Conservation (phyloP, 2,329 filamentous ascomycete genomes). For the Alternaria sp. region DNA sequence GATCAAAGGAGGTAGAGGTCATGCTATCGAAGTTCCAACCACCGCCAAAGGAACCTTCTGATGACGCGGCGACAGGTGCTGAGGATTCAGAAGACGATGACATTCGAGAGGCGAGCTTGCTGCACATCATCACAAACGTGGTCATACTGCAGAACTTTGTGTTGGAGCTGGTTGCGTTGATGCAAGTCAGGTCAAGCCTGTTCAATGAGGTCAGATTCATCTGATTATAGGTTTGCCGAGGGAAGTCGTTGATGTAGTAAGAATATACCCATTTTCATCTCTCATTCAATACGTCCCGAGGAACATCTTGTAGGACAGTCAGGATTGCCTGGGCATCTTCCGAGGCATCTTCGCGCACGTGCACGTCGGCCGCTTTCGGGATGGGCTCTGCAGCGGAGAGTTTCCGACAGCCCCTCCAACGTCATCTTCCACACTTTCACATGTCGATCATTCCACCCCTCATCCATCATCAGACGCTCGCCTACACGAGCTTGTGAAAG, state of each 20-base stretch:
- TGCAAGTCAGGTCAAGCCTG: slow-evolving; percentile 57
- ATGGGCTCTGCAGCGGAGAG: slow-evolving; percentile 24
- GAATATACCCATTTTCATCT: slow-evolving; percentile 29
- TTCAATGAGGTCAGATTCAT: slow-evolving; percentile 55
- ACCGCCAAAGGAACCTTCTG: slow-evolving; percentile 36
- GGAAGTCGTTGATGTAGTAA: slow-evolving; percentile 13
- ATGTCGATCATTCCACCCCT: slow-evolving; percentile 23
- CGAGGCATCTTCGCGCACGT: slow-evolving; percentile 30
- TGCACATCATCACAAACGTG: slow-evolving; percentile 59
- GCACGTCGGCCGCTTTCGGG: slow-evolving; percentile 26
- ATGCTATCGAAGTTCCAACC: slow-evolving; percentile 46
- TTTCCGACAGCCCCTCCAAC: slow-evolving; percentile 29
- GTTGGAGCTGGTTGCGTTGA: slow-evolving; percentile 55
- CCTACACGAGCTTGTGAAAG: slow-evolving; percentile 25
- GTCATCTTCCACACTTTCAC: slow-evolving; percentile 42
- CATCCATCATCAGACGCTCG: slow-evolving; percentile 8
- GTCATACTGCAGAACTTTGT: slow-evolving; percentile 59
- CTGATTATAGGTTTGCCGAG: slow-evolving; percentile 17
- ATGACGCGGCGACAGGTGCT: slow-evolving; percentile 21
- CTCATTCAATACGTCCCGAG: slow-evolving; percentile 14
- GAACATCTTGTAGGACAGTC: neutral
- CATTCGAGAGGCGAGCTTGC: slow-evolving; percentile 52
- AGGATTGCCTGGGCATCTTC: neutral
- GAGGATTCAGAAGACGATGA: slow-evolving; percentile 31
- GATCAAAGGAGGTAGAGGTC: slow-evolving; percentile 37